phyloP scores from a whole-genome alignment of 1,139 yeast genomes.

The Geotrichum cucujoidarum region DNA sequence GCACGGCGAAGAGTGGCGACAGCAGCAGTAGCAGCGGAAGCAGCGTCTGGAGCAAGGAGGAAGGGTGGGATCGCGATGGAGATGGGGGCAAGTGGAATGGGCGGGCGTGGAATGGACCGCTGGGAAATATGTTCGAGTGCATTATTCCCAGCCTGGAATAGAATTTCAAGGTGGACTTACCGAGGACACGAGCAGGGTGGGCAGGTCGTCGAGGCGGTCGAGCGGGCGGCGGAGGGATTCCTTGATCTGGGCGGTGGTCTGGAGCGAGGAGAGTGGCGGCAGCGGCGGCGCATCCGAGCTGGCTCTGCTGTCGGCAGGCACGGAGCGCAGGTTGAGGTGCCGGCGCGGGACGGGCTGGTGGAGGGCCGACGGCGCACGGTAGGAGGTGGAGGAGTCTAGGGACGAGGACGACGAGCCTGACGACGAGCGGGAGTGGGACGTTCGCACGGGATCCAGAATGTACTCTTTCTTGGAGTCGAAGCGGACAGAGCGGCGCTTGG shows the following conservation, averaged over 20 bases:
- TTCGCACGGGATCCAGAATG: background rate
- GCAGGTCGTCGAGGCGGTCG: background rate
- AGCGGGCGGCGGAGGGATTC: background rate
- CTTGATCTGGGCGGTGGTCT: background rate
- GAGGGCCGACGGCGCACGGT: background rate
- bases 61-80: background rate
- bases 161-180: no score
- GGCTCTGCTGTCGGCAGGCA: no score
- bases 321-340: background rate
- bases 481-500: slow-evolving; percentile 1
- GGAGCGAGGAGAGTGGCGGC: background rate
- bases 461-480: background rate
- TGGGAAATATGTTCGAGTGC: no score
- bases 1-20: no score
- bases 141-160: no score
- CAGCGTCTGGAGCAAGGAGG: no score
- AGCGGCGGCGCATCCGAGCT: no score
- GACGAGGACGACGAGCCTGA: background rate
- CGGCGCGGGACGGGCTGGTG: background rate
- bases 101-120: no score
- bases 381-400: background rate
- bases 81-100: background rate
- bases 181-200: background rate
- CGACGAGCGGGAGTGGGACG: background rate
- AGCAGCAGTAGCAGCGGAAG: no score